Evolutionary conservation across 495 filamentous ascomycete genomes (phyloP), one percentile per base, ranked within the genome.

Genomic region (Mycothermus thermophilus): DNA sequence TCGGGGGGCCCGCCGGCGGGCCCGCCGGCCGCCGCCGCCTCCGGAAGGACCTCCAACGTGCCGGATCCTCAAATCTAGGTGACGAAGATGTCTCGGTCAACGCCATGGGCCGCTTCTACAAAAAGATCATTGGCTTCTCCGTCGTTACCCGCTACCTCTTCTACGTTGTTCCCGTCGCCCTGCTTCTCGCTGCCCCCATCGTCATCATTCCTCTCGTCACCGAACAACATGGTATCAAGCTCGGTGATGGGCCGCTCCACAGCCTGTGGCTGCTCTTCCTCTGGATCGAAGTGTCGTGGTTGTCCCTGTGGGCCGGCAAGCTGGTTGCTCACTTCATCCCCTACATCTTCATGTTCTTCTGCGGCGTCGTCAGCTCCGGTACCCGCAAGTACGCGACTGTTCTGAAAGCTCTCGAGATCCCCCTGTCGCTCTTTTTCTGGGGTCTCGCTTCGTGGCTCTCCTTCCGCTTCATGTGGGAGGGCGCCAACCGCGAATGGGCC

Each of bases 221-320:
- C 9, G 46, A 51, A 18, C n/a, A n/a, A n/a, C n/a, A n/a, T n/a
- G 5, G 17, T 17, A 48, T 68, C 22, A 30, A 28, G 6, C 40
- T 70, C 9, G 66, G 55, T 26, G 23, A 74, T 63, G 55, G 42
- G n/a, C 40, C 60, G 3, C 56, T 50, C 9, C 63, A 72, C 18
- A 57, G 41, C 10, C 64, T 90, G 19, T 71, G 80, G 35, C 72
- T 75, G 66, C 78, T 97, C 44, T 96, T 88, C 48, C 62, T 77
- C 18, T 97, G 90, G 90, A 70, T 97, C 44, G 83, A 93, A 55
- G 69, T 93, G 36, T 72, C 92, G 18, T 95, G 87, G 88, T 61
- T 87, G 26, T 71, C 75, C 36, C 64, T 96, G 33, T 97, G 90
- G 90, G 70, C 72, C 15, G 79, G 75, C 27, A 97, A 97, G 60